Evolutionary conservation across 129 eudicot species (phyloP).

Genomic region (Flaveria bidentis): DNA sequence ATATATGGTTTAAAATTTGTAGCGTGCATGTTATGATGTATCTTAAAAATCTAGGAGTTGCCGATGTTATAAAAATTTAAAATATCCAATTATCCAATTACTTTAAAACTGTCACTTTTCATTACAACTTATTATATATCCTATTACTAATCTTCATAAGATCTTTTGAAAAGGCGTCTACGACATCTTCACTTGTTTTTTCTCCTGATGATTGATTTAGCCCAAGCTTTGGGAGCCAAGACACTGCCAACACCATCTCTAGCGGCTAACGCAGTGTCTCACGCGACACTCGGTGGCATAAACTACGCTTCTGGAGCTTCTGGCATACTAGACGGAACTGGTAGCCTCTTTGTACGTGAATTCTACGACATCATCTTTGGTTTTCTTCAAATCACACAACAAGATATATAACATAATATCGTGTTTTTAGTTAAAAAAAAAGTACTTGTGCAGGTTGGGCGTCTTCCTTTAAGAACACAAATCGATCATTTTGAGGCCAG

Average conservation of each 20-base stretch:
- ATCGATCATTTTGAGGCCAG: slow-evolving; percentile 47
- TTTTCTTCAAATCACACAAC: neutral
- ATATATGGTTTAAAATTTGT: no score
- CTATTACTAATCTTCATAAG: no score
- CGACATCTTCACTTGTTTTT: no score
- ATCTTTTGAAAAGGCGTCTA: no score
- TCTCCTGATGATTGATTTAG: slow-evolving; percentile 26
- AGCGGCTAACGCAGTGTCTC: slow-evolving; percentile 40
- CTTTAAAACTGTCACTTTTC: no score
- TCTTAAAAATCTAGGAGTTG: no score
- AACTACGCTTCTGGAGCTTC: slow-evolving; percentile 71
- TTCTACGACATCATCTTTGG: neutral
- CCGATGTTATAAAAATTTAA: no score
- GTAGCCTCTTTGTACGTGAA: slow-evolving; percentile 50
- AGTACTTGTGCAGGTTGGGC: slow-evolving; percentile 45
- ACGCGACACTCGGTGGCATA: slow-evolving; percentile 45
- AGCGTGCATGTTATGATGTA: no score
- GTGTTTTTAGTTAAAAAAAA: neutral
- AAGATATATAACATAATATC: neutral
- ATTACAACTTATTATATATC: no score
- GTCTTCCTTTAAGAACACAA: slow-evolving; percentile 52
- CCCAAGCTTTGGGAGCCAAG: slow-evolving; percentile 57
- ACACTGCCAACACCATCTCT: slow-evolving; percentile 54
- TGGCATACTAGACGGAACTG: slow-evolving; percentile 61
- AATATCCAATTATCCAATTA: no score